Evolutionary conservation across 495 filamentous ascomycete genomes (phyloP).

Genomic region (Pseudotulostoma volvatum): DNA sequence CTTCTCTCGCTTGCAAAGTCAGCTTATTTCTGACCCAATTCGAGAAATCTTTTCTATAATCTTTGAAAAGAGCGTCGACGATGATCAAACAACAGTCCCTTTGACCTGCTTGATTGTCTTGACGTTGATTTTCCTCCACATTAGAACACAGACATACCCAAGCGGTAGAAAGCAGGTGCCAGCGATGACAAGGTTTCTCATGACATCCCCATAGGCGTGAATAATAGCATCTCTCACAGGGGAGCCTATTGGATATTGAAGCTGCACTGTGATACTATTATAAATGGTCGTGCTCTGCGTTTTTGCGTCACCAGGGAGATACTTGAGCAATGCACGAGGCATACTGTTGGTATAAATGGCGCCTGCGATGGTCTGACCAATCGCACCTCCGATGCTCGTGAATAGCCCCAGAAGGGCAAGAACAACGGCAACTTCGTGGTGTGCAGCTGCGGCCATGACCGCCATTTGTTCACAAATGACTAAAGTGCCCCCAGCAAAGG

Average conservation of each 20-base stretch:
- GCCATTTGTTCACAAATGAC: conserved; percentile 51
- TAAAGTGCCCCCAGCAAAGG: conserved; percentile 40
- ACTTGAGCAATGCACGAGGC: conserved; percentile 29
- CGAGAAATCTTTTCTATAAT: too few relatives aligned
- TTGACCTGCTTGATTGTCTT: conserved; percentile 31
- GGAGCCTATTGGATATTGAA: conserved; percentile 35
- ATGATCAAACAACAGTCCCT: conserved; percentile 1
- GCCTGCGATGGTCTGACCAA: conserved; percentile 42
- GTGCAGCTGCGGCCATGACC: conserved; percentile 46
- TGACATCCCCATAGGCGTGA: conserved; percentile 37
- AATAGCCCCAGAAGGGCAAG: conserved; percentile 48
- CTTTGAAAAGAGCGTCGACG: too few relatives aligned
- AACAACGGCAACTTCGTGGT: conserved; percentile 49
- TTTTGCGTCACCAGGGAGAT: conserved; percentile 34
- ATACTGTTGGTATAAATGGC: conserved; percentile 55
- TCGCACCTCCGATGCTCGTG: conserved; percentile 44
- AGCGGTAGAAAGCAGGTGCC: conserved; percentile 30
- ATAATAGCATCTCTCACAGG: conserved; percentile 37
- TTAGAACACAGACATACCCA: conserved; percentile 25
- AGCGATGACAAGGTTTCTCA: conserved; percentile 38
- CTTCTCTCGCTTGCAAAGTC: too few relatives aligned
- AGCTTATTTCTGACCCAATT: too few relatives aligned
- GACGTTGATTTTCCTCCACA: conserved; percentile 42
- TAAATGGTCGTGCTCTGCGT: conserved; percentile 34
- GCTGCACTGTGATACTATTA: conserved; percentile 29